These are phyloP conservation scores for Plasmodium sp. DNA, from an alignment of 169 alveolate species.

Conservation along the genomic window DNA sequence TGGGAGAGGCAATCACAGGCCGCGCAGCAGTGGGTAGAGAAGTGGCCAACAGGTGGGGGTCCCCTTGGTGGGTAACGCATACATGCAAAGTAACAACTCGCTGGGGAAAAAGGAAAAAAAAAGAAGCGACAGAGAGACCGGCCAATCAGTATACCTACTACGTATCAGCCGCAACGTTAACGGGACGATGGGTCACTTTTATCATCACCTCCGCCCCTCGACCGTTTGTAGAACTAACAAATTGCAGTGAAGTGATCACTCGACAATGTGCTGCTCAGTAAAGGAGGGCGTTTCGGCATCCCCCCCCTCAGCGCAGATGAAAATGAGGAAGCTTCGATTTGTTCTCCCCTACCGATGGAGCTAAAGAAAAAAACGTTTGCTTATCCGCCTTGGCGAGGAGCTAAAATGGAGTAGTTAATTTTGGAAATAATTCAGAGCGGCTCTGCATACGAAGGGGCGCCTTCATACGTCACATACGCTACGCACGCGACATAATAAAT, in stretches of 20 bases:
- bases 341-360: not conserved
- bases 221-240: not conserved
- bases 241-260: not conserved
- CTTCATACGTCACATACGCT: not conserved
- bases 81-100: not conserved
- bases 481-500: not conserved
- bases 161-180: not conserved
- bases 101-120: not conserved
- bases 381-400: not conserved
- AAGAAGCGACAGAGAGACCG: not conserved
- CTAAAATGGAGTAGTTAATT: not conserved
- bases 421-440: not conserved
- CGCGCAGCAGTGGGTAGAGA: not conserved
- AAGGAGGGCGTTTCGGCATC: not conserved
- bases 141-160: not conserved
- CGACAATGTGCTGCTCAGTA: not conserved
- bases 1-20: not conserved
- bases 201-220: not conserved
- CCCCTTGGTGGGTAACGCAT: not conserved
- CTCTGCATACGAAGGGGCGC: not conserved
- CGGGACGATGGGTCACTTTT: not conserved
- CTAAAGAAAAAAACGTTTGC: not conserved
- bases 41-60: not conserved
- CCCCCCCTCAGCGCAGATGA: not conserved
- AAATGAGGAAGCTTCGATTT: not conserved